Evolutionary conservation across 768 basidiomycete species (phyloP).

Genomic region (Tricholoma terreum): DNA sequence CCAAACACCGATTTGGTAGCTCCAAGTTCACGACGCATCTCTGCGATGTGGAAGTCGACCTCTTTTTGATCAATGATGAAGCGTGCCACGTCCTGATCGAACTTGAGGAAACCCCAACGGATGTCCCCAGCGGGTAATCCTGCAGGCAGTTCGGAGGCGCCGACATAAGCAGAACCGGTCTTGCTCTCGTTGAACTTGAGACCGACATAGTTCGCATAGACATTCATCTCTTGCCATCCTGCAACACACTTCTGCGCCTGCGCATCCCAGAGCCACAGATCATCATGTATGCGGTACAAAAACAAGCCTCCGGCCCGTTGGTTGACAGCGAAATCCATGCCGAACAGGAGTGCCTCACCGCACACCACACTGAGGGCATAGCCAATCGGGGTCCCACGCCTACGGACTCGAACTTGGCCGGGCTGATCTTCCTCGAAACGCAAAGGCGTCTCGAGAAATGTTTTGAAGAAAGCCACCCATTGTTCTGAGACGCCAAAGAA

Average conservation of each 20-base stretch:
- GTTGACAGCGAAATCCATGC: slow-evolving; percentile 48
- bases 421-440: slow-evolving; percentile 18
- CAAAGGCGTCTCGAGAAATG: slow-evolving; percentile 14
- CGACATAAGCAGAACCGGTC: slow-evolving; percentile 39
- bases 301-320: slow-evolving; percentile 38
- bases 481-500: slow-evolving; percentile 37
- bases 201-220: slow-evolving; percentile 37
- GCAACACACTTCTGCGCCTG: slow-evolving; percentile 28
- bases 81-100: slow-evolving; percentile 6
- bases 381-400: slow-evolving; percentile 41
- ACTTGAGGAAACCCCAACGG: slow-evolving; percentile 17
- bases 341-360: slow-evolving; percentile 40
- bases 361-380: slow-evolving; percentile 39
- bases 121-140: slow-evolving; percentile 17
- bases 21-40: slow-evolving; percentile 28
- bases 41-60: slow-evolving; percentile 26
- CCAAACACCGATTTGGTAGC: slow-evolving; percentile 29
- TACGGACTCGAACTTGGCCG: slow-evolving; percentile 28
- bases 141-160: slow-evolving; percentile 5
- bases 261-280: slow-evolving; percentile 42
- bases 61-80: slow-evolving; percentile 29
- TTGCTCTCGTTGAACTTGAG: slow-evolving; percentile 40
- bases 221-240: slow-evolving; percentile 41
- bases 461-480: slow-evolving; percentile 30
- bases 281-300: slow-evolving; percentile 44